These are phyloP conservation scores for Cylindrodendrum hubeiense DNA, from an alignment of 2,329 filamentous ascomycete genomes.

Conservation along the genomic window DNA sequence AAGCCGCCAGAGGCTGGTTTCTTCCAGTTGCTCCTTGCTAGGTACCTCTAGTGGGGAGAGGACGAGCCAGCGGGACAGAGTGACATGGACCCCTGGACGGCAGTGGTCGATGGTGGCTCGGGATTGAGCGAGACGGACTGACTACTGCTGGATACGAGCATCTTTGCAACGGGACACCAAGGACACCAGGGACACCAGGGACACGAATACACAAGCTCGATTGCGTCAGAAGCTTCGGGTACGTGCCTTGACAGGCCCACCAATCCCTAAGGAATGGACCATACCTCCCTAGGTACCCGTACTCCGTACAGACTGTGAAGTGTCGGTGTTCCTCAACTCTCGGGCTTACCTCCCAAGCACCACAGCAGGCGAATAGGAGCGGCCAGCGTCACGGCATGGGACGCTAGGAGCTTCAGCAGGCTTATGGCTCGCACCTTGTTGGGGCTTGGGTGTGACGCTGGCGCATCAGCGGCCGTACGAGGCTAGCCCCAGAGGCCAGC, in stretches of 20 bases:
- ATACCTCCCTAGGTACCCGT: too few relatives aligned
- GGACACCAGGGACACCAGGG: neutral
- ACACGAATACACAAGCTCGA: neutral
- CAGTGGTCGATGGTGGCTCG: constrained; percentile 2
- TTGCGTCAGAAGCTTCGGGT: neutral
- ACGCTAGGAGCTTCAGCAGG: constrained; percentile 29
- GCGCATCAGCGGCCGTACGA: constrained; percentile 29
- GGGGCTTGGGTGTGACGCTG: constrained; percentile 9
- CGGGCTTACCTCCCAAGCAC: constrained; percentile 8
- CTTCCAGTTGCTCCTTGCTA: too few relatives aligned
- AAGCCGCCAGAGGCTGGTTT: neutral
- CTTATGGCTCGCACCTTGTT: constrained; percentile 13
- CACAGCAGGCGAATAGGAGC: constrained; percentile 39
- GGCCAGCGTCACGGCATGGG: constrained; percentile 37
- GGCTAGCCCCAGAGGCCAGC: constrained; percentile 1
- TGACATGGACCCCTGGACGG: constrained; percentile 14
- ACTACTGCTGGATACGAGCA: neutral
- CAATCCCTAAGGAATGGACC: neutral
- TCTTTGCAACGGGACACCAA: neutral
- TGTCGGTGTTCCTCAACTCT: neutral
- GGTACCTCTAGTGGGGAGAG: neutral
- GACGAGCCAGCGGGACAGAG: neutral
- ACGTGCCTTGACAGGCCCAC: neutral
- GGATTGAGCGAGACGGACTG: neutral
- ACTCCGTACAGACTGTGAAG: too few relatives aligned